Percentiles rank a stretch among this genome's conserved stretches.
Conservation (phyloP, 2,329 filamentous ascomycete species). For the Claviceps cyperi region DNA sequence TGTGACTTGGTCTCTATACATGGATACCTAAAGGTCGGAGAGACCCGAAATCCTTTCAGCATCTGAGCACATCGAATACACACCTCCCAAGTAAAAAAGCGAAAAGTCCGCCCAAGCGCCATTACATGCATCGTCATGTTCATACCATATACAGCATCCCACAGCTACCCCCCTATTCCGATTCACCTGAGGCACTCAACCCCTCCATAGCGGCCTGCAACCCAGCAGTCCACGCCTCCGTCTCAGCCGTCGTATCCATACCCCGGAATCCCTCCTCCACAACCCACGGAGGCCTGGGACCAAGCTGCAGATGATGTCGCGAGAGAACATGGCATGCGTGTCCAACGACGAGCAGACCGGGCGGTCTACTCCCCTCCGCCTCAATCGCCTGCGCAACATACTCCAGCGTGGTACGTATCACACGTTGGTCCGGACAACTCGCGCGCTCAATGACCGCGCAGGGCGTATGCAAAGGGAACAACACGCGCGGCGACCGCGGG, state of each 20-base stretch:
- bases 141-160: too few relatives aligned
- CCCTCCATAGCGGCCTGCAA: background rate
- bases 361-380: constrained; percentile 75
- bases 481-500: constrained; percentile 12
- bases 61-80: too few relatives aligned
- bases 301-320: too few relatives aligned
- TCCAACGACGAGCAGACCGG: constrained; percentile 77
- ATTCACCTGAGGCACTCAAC: too few relatives aligned
- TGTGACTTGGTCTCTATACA: too few relatives aligned
- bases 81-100: too few relatives aligned
- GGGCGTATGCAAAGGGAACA: constrained; percentile 67
- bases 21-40: too few relatives aligned
- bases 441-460: constrained; percentile 90
- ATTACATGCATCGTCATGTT: too few relatives aligned
- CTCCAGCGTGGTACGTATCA: constrained; percentile 74
- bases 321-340: constrained; percentile 63
- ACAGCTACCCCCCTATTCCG: too few relatives aligned
- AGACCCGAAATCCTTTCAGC: too few relatives aligned
- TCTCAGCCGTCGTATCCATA: constrained; percentile 50
- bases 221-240: background rate
- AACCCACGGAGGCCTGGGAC: constrained; percentile 41
- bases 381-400: constrained; percentile 73
- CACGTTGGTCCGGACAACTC: constrained; percentile 84
- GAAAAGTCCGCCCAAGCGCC: too few relatives aligned
- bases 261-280: constrained; percentile 80